Conservation (phyloP, 306 rosid species). For the Mimosa bimucronata region DNA sequence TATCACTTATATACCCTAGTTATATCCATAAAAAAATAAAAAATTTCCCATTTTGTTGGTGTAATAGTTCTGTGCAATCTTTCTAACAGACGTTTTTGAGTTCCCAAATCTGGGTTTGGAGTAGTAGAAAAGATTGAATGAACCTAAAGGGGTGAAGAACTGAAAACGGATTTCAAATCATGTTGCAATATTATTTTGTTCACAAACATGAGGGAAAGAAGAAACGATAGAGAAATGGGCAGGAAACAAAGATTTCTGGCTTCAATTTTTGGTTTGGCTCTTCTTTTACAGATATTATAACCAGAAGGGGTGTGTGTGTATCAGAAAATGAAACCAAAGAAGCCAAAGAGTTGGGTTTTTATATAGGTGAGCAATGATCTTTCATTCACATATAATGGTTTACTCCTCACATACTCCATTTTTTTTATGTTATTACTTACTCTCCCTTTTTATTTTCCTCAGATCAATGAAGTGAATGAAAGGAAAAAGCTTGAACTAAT, state of each 20-base stretch:
- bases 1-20: no score
- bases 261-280: conserved; percentile 36
- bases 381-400: conserved; percentile 47
- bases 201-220: conserved; percentile 56
- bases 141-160: conserved; percentile 58
- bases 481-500: conserved; percentile 27
- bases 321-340: conserved; percentile 64
- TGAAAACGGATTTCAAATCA: conserved; percentile 44
- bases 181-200: conserved; percentile 51
- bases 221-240: conserved; percentile 56
- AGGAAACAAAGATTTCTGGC: conserved; percentile 54
- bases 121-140: conserved; percentile 41
- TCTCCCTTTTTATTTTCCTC: conserved; percentile 18
- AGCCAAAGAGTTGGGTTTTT: conserved; percentile 57
- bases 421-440: conserved; percentile 34
- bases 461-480: conserved; percentile 40
- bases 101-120: conserved; percentile 49
- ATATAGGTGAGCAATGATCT: conserved; percentile 62
- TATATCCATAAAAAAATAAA: no score
- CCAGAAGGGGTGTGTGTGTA: conserved; percentile 37
- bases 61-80: no score
- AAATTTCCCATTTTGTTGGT: no score
- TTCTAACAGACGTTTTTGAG: no score
- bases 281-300: conserved; percentile 46
- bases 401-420: conserved; percentile 52